Conservation (phyloP, 192 early-diverging fungal genomes). For the Mortierella claussenii region DNA sequence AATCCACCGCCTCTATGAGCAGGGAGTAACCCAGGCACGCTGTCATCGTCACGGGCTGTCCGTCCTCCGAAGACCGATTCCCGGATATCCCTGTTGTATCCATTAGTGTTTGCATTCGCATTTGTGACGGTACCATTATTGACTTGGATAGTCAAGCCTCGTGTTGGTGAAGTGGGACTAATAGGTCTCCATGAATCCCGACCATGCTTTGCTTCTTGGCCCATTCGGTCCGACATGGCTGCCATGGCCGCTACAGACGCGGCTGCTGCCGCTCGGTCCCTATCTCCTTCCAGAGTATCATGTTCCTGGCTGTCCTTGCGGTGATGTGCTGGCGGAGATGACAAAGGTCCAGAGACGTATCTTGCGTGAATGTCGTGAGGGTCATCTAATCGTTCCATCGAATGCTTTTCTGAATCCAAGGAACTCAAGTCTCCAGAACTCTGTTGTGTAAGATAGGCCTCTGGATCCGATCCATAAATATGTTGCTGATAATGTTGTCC, state of each 20-base stretch:
- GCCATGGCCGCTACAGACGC: slow-evolving; percentile 22
- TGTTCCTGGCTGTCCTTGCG: no score
- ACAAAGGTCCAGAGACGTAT: neutral
- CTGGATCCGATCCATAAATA: slow-evolving; percentile 8
- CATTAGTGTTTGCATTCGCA: slow-evolving; percentile 4
- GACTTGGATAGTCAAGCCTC: slow-evolving; percentile 7
- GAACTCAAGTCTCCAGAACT: slow-evolving; percentile 20
- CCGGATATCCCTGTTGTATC: no score
- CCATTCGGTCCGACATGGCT: slow-evolving; percentile 13
- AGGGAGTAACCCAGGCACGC: neutral
- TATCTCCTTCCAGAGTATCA: neutral
- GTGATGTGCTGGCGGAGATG: no score
- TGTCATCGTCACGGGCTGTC: slow-evolving; percentile 27
- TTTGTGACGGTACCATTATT: slow-evolving; percentile 1
- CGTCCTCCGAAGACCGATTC: slow-evolving; percentile 53
- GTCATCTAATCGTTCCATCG: slow-evolving; percentile 24
- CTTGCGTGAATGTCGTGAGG: neutral
- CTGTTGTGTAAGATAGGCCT: slow-evolving; percentile 25
- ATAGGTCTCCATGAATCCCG: slow-evolving; percentile 15
- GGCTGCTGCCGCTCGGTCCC: neutral
- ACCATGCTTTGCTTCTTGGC: slow-evolving; percentile 5
- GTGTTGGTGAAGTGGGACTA: neutral
- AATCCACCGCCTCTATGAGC: slow-evolving; percentile 10
- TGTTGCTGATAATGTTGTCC: neutral
- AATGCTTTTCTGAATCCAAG: slow-evolving; percentile 19